Percentiles rank a stretch among this genome's conserved stretches.
Evolutionary conservation across 768 basidiomycete species (phyloP).

Genomic region (Cytidiella melzeri): DNA sequence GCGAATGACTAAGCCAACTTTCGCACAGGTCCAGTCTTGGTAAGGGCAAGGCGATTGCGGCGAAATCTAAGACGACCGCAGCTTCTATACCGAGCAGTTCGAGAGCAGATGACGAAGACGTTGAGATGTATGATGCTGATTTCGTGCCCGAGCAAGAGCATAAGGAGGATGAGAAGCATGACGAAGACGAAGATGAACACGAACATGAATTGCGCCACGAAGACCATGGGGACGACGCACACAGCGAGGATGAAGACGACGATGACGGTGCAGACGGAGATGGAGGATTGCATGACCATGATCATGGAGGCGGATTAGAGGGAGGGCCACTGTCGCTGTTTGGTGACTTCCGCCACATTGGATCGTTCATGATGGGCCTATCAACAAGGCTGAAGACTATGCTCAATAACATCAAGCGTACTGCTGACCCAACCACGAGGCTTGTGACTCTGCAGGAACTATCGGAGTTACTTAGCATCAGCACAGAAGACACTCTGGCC

Average conservation of each 20-base stretch:
- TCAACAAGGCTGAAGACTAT: conserved; percentile 85
- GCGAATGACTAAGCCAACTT: conserved; percentile 1
- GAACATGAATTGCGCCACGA: conserved; percentile 44
- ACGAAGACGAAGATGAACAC: conserved; percentile 38
- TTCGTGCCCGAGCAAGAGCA: conserved; percentile 44
- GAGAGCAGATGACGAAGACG: conserved; percentile 60
- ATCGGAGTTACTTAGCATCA: conserved; percentile 91
- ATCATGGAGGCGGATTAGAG: conserved; percentile 39
- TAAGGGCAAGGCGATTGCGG: conserved; percentile 47
- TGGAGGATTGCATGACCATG: conserved; percentile 31
- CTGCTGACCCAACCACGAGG: conserved; percentile 79
- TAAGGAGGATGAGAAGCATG: conserved; percentile 38
- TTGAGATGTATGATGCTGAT: conserved; percentile 70
- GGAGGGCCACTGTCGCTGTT: conserved; percentile 78
- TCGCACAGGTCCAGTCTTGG: conserved; percentile 39
- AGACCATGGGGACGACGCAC: conserved; percentile 41
- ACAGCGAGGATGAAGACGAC: conserved; percentile 34
- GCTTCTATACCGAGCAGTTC: conserved; percentile 59
- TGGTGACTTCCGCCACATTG: conserved; percentile 82
- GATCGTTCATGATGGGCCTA: conserved; percentile 89
- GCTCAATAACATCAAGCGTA: conserved; percentile 80
- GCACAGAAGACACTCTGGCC: conserved; percentile 93
- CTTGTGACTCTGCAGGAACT: conserved; percentile 90
- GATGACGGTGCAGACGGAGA: conserved; percentile 27
- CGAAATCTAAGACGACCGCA: conserved; percentile 33